These are phyloP conservation scores for Dalbergia cultrata DNA, from an alignment of 306 rosid species.

Conservation along the genomic window DNA sequence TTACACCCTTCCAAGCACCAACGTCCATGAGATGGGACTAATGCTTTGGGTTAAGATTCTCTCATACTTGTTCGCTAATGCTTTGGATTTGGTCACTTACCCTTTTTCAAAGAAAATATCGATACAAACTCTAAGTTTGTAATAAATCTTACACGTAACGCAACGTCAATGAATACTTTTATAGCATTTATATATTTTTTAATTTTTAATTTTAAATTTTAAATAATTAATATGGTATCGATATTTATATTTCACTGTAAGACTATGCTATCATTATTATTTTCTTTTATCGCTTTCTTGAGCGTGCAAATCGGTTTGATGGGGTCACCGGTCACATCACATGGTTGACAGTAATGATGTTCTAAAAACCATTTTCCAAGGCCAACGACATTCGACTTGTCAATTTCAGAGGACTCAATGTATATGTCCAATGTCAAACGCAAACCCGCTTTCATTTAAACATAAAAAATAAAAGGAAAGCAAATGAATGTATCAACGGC, in stretches of 20 bases:
- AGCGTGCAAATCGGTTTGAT: neutral
- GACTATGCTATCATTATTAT: too few relatives aligned
- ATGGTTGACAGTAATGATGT: neutral
- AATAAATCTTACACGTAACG: too few relatives aligned
- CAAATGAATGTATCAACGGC: conserved; percentile 22
- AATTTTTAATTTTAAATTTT: too few relatives aligned
- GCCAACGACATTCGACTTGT: conserved; percentile 42
- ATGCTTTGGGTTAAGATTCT: neutral
- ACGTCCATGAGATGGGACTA: neutral
- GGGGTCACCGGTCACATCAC: conserved; percentile 32
- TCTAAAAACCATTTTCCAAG: conserved; percentile 27
- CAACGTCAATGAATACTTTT: too few relatives aligned
- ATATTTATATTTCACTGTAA: too few relatives aligned
- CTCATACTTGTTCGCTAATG: neutral
- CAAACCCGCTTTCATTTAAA: neutral
- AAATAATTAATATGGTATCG: too few relatives aligned
- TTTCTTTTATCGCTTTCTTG: neutral
- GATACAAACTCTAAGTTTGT: too few relatives aligned
- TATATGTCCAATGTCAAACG: neutral
- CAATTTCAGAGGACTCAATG: conserved; percentile 3
- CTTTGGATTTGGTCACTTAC: conserved; percentile 1
- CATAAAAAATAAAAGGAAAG: neutral
- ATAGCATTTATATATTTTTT: too few relatives aligned
- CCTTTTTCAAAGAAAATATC: too few relatives aligned
- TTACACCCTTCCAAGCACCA: neutral